These are phyloP conservation scores for Centrapalus pauciflorus DNA, from an alignment of 129 eudicot species.

Conservation along the genomic window DNA sequence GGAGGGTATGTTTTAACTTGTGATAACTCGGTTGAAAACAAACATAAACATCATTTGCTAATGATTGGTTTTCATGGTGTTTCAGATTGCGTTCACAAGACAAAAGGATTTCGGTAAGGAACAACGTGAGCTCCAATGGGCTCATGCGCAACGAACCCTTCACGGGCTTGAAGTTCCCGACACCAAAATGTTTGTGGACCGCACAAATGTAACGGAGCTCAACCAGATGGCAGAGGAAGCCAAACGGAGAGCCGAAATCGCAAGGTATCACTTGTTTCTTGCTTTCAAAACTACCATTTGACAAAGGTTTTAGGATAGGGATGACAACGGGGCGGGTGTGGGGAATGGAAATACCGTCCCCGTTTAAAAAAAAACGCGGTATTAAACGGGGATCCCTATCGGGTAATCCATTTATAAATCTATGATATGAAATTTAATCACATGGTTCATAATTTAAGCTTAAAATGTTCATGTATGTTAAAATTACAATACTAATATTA, in stretches of 20 bases:
- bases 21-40: background rate
- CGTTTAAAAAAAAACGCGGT: too few species aligned
- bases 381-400: too few species aligned
- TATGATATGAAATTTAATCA: too few species aligned
- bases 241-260: conserved; percentile 94
- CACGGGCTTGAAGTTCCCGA: conserved; percentile 98
- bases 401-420: too few species aligned
- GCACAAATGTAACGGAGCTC: conserved; percentile 70
- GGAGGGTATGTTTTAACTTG: conserved; percentile 51
- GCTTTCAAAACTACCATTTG: too few species aligned
- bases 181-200: conserved; percentile 72
- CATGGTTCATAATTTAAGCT: too few species aligned
- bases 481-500: too few species aligned
- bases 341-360: too few species aligned
- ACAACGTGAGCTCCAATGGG: conserved; percentile 97
- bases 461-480: too few species aligned
- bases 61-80: background rate
- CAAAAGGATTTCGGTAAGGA: conserved; percentile 97
- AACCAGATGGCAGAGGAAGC: conserved; percentile 99
- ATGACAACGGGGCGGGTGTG: too few species aligned
- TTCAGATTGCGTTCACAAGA: conserved; percentile 93
- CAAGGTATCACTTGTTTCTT: conserved; percentile 48
- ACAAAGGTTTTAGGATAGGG: too few species aligned
- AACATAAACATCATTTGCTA: background rate
- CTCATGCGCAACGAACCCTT: conserved; percentile 99